phyloP scores from a whole-genome alignment of 2,329 filamentous ascomycete species.

The Fonsecaea nubica region DNA sequence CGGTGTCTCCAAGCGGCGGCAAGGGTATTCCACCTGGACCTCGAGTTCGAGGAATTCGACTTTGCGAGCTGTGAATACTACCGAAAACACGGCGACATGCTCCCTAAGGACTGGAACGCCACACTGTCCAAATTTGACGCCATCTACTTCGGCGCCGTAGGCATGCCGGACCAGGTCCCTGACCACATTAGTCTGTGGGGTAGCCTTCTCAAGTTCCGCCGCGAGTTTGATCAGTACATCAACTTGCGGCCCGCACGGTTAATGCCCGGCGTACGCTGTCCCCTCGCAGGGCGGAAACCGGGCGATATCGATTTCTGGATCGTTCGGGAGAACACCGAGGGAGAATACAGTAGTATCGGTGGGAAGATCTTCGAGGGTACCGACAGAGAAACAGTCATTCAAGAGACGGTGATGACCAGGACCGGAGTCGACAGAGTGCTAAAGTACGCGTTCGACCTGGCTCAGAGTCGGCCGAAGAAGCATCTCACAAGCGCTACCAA shows the following conservation, averaged over 20 bases:
- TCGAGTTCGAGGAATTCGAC: slow-evolving; percentile 60
- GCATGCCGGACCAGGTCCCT: slow-evolving; percentile 51
- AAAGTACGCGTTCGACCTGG: slow-evolving; percentile 97
- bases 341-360: slow-evolving; percentile 93
- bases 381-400: slow-evolving; percentile 82
- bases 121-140: slow-evolving; percentile 61
- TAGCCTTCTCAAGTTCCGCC: slow-evolving; percentile 62
- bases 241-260: slow-evolving; percentile 63
- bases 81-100: slow-evolving; percentile 60
- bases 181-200: slow-evolving; percentile 65
- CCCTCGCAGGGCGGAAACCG: slow-evolving; percentile 54
- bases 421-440: slow-evolving; percentile 94
- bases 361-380: slow-evolving; percentile 39
- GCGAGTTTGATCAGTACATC: slow-evolving; percentile 63
- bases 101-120: slow-evolving; percentile 58
- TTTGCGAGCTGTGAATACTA: slow-evolving; percentile 55
- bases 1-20: slow-evolving; percentile 39
- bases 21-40: slow-evolving; percentile 39
- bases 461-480: slow-evolving; percentile 86
- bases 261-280: slow-evolving; percentile 59
- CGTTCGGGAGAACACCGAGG: slow-evolving; percentile 99
- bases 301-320: slow-evolving; percentile 63
- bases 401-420: slow-evolving; percentile 92
- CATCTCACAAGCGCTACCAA: slow-evolving; percentile 99
- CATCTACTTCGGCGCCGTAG: slow-evolving; percentile 66